Evolutionary conservation across 768 basidiomycete species (phyloP), one percentile per base, ranked within the genome.

Genomic region (Mycena kentingensis): DNA sequence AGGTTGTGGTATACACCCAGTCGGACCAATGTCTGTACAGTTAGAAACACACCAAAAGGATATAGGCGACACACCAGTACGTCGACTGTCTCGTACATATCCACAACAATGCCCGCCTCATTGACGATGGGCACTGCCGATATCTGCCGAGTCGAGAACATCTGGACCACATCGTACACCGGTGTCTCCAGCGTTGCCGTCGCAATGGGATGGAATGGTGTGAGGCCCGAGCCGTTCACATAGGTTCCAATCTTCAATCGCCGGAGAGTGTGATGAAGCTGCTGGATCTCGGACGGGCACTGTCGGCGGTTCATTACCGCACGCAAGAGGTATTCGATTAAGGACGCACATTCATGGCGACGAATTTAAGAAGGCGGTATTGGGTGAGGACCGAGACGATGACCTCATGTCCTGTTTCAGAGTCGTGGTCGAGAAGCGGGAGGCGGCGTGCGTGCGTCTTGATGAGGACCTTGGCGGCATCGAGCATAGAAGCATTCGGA

Each of bases 31-130:
- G 94, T 97, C 93, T 98, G 65, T 21, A 35, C 36, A 37, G 18
- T 37, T 37, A 12, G 32, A 19, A 44, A 39, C n/a, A 32, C 21
- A 27, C 26, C 22, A 36, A 54, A 53, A 47, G 46, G 69, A 55
- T 34, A 24, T 11, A 19, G 25, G 24, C 34, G 19, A 78, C 87
- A 63, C 70, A 97, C 95, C 55, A 98, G 96, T 44, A 99, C 96
- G 75, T 99, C 97, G 21, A 99, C 97, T 5, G 97, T 98, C 72
- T 99, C 97, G 67, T 98, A 99, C 42, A 99, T 72, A 66, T 99
- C 95, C 58, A 98, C 80, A 35, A 99, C 97, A 47, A 94, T 81
- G 8, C 96, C 96, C 7, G 93, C 81, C 52, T 89, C 83, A 62
- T 99, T 92, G 26, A 98, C 80, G 65, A 99, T 98, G 7, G 97